Conservation (phyloP, 164 flowering plant species). For the Saururus chinensis region DNA sequence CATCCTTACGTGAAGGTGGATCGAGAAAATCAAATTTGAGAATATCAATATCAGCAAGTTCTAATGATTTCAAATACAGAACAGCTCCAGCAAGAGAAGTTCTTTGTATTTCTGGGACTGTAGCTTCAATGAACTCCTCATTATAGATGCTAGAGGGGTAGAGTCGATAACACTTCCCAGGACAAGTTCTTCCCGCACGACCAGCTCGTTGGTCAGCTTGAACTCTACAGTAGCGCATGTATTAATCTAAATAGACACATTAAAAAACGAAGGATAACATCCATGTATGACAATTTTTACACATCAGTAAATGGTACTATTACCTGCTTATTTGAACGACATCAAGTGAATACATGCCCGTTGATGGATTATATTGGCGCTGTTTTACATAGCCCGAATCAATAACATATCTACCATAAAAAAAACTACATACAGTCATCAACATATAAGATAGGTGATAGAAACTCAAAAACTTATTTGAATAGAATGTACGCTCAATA, state of each 20-base stretch:
- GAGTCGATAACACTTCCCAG: constrained; percentile 93
- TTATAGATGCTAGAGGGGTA: constrained; percentile 64
- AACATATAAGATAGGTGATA: background rate
- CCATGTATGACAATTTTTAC: background rate
- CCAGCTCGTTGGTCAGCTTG: constrained; percentile 98
- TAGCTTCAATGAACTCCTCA: constrained; percentile 73
- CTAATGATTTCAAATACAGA: constrained; percentile 88
- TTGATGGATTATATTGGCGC: constrained; percentile 84
- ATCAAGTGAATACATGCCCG: constrained; percentile 97
- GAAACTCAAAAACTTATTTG: background rate
- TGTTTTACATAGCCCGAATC: constrained; percentile 97
- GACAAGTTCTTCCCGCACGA: constrained; percentile 93
- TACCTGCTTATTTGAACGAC: constrained; percentile 91
- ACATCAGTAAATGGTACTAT: background rate
- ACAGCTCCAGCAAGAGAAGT: constrained; percentile 95
- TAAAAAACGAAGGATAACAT: background rate
- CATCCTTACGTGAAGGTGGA: constrained; percentile 72
- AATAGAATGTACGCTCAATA: background rate
- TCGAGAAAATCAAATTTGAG: constrained; percentile 94
- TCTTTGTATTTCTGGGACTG: constrained; percentile 90
- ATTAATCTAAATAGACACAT: background rate
- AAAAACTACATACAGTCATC: background rate
- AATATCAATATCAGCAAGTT: constrained; percentile 82
- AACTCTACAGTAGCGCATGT: constrained; percentile 38
- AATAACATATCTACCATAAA: constrained; percentile 70